phyloP scores from a whole-genome alignment of 164 flowering plant genomes.

The Houttuynia cordata region DNA sequence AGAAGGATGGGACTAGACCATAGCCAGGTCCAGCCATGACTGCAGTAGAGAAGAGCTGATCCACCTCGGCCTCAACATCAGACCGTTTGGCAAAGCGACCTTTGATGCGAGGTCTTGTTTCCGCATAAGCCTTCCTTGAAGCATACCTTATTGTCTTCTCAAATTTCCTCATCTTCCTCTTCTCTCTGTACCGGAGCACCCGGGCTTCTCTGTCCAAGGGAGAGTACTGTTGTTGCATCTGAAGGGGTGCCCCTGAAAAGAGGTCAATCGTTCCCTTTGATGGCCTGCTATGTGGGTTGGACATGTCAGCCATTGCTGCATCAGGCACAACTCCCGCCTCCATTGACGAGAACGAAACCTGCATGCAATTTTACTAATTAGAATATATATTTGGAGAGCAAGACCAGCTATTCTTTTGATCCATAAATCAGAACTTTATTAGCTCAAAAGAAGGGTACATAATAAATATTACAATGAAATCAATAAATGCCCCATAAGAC shows the following conservation, averaged over 20 bases:
- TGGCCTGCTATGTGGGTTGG: conserved; percentile 36
- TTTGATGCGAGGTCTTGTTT: conserved; percentile 81
- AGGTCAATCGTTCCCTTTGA: conserved; percentile 63
- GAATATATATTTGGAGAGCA: too few relatives aligned
- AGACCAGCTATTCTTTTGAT: too few relatives aligned
- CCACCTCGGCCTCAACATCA: conserved; percentile 51
- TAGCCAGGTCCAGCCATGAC: conserved; percentile 44
- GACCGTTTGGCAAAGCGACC: conserved; percentile 81
- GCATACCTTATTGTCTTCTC: conserved; percentile 94
- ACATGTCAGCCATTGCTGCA: conserved; percentile 33
- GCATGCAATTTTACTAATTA: neutral
- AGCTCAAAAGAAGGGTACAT: too few relatives aligned
- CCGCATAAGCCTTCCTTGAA: conserved; percentile 91
- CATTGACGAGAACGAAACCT: conserved; percentile 40
- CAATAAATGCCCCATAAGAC: too few relatives aligned
- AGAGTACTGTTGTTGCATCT: conserved; percentile 35
- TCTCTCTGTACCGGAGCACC: conserved; percentile 79
- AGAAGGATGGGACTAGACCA: conserved; percentile 70
- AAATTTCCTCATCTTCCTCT: conserved; percentile 74
- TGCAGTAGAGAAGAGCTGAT: conserved; percentile 48
- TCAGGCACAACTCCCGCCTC: conserved; percentile 73
- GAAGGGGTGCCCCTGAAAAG: conserved; percentile 36
- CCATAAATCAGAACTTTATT: too few relatives aligned
- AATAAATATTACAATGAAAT: too few relatives aligned
- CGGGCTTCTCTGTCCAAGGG: conserved; percentile 78